Base-by-base conservation (phyloP, 495 filamentous ascomycete species). In the Aspergillus leporis region DNA sequence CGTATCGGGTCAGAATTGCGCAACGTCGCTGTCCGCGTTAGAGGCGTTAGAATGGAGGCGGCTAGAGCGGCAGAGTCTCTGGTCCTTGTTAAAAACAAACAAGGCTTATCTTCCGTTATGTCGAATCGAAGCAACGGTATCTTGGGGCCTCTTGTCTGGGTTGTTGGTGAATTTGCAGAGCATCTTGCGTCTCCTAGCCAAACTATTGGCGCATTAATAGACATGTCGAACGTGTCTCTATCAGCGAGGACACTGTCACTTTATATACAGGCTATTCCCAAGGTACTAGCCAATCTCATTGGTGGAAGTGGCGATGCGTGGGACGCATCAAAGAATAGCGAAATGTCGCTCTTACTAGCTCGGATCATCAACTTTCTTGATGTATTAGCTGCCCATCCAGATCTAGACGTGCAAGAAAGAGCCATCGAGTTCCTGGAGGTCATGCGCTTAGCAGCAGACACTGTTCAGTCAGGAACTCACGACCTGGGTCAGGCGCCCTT, bases 351-450 rank as follows among this genome's bases (percentile, higher is more conserved):
- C 21, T 78, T 95, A 1, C 83, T 95, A 70, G 86, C 87, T 22
- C 83, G 91, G 25, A 81, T 96, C n/a, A 79, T 94, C 22, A 80
- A 90, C 61, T 89, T 92, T 46, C 76, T 96, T 3, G 93, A 96
- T 52, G 80, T 85, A 0, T 73, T 97, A 25, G 80, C 86, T 0
- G 81, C 84, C 5, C 92, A 97, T 67, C 91, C 95, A 0, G 88
- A 85, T 62, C 77, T 98, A 10, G 94, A 98, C 65, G 91, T 98
- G n/a, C 94, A 98, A 70, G 94, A 98, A 72, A 84, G 95, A 50
- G 87, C 92, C 8, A 93, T 97, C 16, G 93, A 97, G 66, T 95
- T 93, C 64, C 80, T 90, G 2, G 94, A 98, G 65, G 81, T 98
- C 5, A 83, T 97, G 63, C 89, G 90, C 46, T 78, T 98, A 43